phyloP scores from a whole-genome alignment of 2,329 filamentous ascomycete species.

The Beauveria brongniartii region DNA sequence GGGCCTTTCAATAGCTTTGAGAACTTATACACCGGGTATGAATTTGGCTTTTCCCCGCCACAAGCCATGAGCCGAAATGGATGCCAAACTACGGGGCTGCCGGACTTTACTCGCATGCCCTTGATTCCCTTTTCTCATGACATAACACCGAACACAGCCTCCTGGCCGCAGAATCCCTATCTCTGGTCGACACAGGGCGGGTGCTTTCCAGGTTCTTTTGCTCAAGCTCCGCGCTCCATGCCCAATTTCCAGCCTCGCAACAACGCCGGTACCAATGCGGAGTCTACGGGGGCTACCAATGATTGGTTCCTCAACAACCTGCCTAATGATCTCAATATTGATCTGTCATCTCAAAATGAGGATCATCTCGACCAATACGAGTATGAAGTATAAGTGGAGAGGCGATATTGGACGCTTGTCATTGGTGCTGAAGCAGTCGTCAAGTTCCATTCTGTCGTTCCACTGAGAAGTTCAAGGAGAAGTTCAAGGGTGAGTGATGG shows the following conservation, averaged over 20 bases:
- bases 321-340: background rate
- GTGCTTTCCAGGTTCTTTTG: background rate
- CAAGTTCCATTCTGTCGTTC: too few species aligned
- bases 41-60: background rate
- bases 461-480: too few species aligned
- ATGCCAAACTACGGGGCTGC: too few species aligned
- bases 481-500: too few species aligned
- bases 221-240: background rate
- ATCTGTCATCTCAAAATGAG: background rate
- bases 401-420: too few species aligned
- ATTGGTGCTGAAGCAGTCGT: too few species aligned
- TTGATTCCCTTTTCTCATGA: background rate
- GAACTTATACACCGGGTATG: background rate
- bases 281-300: background rate
- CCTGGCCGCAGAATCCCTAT: background rate
- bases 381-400: too few species aligned
- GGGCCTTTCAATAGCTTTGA: background rate
- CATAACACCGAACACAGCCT: too few species aligned
- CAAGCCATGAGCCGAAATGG: background rate
- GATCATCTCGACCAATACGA: too few species aligned
- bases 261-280: background rate
- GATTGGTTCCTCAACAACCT: background rate
- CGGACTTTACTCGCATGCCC: background rate
- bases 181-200: background rate
- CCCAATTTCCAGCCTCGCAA: background rate